Conservation (phyloP, 257 asterid genomes). For the Solanum lycopersicoides region DNA sequence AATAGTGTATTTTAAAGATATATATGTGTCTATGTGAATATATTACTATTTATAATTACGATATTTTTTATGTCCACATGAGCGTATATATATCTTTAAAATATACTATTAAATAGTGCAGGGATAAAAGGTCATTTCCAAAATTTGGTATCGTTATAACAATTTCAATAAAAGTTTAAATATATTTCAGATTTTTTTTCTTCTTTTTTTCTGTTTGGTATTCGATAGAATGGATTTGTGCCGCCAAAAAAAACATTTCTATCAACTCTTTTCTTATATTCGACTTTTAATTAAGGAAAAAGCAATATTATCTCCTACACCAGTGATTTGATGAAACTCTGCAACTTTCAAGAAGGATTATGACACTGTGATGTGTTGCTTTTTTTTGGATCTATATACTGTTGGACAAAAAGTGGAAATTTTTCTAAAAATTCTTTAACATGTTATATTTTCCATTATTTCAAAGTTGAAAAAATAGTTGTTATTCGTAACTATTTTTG, state of each 20-base stretch:
- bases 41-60: no score
- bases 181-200: no score
- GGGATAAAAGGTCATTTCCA: no score
- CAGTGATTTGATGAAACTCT: background rate
- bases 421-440: background rate
- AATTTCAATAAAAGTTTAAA: no score
- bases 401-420: background rate
- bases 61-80: no score
- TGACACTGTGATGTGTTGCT: background rate
- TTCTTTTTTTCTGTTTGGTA: background rate
- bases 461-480: background rate
- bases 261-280: background rate
- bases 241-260: fast-evolving
- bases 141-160: no score
- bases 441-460: background rate
- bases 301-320: no score
- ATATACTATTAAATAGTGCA: no score
- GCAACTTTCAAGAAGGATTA: background rate
- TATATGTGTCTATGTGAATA: fast-evolving
- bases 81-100: no score
- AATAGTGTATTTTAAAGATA: no score
- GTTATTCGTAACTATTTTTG: no score
- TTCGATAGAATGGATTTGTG: background rate
- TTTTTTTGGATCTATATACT: background rate
- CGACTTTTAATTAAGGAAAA: background rate